Evolutionary conservation across 768 basidiomycete species (phyloP).

Genomic region (Crepidotus variabilis): DNA sequence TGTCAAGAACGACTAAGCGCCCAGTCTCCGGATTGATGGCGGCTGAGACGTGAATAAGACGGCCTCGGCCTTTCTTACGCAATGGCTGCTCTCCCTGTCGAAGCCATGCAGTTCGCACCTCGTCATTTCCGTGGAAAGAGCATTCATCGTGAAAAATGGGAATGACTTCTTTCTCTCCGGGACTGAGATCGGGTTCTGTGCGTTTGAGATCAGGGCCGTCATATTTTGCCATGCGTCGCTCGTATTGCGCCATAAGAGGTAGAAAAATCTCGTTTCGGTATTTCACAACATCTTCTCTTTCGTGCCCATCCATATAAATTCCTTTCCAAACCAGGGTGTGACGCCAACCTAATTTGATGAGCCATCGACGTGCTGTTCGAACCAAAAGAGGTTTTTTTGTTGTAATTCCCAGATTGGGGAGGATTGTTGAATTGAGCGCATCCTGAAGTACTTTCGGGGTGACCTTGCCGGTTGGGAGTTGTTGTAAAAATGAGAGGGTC

Average conservation of each 20-base stretch:
- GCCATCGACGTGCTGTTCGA: conserved; percentile 34
- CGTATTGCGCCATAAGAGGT: neutral
- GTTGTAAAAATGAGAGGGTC: conserved; percentile 17
- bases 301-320: conserved; percentile 23
- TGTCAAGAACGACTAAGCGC: conserved; percentile 20
- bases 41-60: conserved; percentile 35
- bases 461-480: conserved; percentile 22
- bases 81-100: conserved; percentile 19
- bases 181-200: conserved; percentile 15
- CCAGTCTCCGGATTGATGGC: conserved; percentile 34
- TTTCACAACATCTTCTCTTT: conserved; percentile 15
- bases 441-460: conserved; percentile 21
- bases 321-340: conserved; percentile 25
- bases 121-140: conserved; percentile 26
- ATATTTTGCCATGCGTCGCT: conserved; percentile 11
- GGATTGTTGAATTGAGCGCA: conserved; percentile 24
- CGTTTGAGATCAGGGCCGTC: conserved; percentile 18
- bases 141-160: conserved; percentile 29
- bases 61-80: conserved; percentile 29
- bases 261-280: conserved; percentile 12
- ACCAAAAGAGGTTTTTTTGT: conserved; percentile 20
- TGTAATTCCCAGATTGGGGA: conserved; percentile 26
- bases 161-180: conserved; percentile 24
- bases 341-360: conserved; percentile 29
- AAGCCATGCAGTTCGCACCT: conserved; percentile 11